A percentile compares a stretch with the other conserved stretches of the same genome.
Conservation (phyloP, 805 yeast genomes). For the Candida anglica region DNA sequence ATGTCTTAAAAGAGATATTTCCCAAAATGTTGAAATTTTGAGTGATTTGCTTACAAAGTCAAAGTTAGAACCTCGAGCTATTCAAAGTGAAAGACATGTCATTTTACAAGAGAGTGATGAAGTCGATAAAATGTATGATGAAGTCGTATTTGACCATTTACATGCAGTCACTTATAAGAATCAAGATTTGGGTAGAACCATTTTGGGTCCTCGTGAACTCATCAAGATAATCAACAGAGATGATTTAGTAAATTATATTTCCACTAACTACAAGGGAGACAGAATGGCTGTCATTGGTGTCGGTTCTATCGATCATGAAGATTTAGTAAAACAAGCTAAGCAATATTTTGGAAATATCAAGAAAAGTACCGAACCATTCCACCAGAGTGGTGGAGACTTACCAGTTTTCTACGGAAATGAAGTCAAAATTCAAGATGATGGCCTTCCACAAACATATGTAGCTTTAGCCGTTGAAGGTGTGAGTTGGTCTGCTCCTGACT, state of each 20-base stretch:
- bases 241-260: conserved; percentile 77
- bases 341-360: conserved; percentile 72
- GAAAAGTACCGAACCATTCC: conserved; percentile 59
- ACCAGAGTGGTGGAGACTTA: conserved; percentile 65
- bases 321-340: conserved; percentile 72
- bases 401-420: conserved; percentile 87
- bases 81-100: conserved; percentile 95
- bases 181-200: conserved; percentile 95
- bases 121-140: conserved; percentile 97
- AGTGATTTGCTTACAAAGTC: conserved; percentile 88
- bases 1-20: conserved; percentile 74
- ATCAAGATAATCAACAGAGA: conserved; percentile 73
- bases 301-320: conserved; percentile 88
- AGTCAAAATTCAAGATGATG: conserved; percentile 73
- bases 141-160: conserved; percentile 93
- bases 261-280: conserved; percentile 88
- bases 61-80: conserved; percentile 74
- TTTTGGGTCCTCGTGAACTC: conserved; percentile 88
- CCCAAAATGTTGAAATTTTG: conserved; percentile 80
- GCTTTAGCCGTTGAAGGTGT: conserved; percentile 98
- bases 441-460: conserved; percentile 84
- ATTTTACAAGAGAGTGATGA: conserved; percentile 96
- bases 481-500: conserved; percentile 94
- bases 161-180: conserved; percentile 88
- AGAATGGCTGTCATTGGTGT: conserved; percentile 98